phyloP scores from a whole-genome alignment of 1,284 basidiomycete species.

The Ustilago hordei region DNA sequence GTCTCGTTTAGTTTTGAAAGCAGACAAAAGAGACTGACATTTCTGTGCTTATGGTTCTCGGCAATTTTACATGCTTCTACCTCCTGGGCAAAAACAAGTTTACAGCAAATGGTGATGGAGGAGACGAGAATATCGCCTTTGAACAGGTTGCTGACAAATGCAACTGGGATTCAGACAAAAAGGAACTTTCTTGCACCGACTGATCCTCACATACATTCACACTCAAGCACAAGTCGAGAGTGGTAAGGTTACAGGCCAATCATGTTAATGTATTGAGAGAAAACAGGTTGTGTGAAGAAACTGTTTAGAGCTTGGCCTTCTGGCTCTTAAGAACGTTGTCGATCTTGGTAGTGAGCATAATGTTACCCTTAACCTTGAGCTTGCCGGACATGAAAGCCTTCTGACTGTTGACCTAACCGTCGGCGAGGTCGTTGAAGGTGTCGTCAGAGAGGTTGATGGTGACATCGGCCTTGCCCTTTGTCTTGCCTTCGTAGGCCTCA shows the following conservation, averaged over 20 bases:
- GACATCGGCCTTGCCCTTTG: constrained; percentile 69
- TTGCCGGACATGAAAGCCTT: constrained; percentile 70
- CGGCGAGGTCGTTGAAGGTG: constrained; percentile 68
- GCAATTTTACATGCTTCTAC: background rate
- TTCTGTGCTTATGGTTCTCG: background rate
- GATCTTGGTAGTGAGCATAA: constrained; percentile 67
- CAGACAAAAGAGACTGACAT: background rate
- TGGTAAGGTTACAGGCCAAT: background rate
- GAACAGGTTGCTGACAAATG: background rate
- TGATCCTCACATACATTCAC: background rate
- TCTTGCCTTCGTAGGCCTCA: constrained; percentile 68
- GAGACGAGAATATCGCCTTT: background rate
- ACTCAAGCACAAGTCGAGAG: background rate
- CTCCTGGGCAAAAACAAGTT: background rate
- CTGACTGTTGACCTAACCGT: constrained; percentile 69
- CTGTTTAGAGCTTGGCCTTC: constrained; percentile 64
- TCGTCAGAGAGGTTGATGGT: constrained; percentile 68
- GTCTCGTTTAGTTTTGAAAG: no score
- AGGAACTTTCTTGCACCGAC: background rate
- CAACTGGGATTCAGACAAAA: background rate
- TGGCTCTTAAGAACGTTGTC: constrained; percentile 65
- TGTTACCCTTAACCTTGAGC: constrained; percentile 68
- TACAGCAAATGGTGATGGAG: background rate
- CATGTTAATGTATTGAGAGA: background rate
- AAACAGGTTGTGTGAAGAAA: background rate